phyloP scores from a whole-genome alignment of 441 rosid species.

The Kokia cookei region DNA sequence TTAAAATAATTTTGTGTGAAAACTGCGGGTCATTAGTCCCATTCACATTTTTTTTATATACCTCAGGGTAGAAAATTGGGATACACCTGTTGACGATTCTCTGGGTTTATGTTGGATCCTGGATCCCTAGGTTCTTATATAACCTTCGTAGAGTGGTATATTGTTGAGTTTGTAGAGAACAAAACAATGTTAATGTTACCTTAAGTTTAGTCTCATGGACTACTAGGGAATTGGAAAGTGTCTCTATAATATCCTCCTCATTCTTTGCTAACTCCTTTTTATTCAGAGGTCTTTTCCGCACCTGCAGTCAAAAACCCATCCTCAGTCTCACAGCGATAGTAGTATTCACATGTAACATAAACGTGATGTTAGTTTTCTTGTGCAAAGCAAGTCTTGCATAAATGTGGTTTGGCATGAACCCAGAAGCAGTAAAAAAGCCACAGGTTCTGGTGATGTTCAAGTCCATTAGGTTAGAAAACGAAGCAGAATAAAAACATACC shows the following conservation, averaged over 20 bases:
- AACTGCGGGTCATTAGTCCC: background rate
- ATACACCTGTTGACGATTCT: background rate
- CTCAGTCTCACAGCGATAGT: background rate
- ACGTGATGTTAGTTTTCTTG: background rate
- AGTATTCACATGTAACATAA: slow-evolving; percentile 2
- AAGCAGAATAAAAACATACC: slow-evolving; percentile 40
- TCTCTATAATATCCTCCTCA: slow-evolving; percentile 92
- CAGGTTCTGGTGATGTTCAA: background rate
- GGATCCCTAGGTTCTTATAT: background rate
- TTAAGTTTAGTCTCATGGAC: slow-evolving; percentile 96
- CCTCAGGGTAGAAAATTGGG: background rate
- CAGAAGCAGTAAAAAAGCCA: background rate
- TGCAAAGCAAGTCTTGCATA: slow-evolving; percentile 2
- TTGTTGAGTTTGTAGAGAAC: background rate
- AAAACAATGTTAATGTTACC: slow-evolving; percentile 30
- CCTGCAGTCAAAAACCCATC: slow-evolving; percentile 44
- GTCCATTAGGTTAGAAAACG: background rate
- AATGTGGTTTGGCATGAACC: background rate
- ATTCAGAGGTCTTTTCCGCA: slow-evolving; percentile 94
- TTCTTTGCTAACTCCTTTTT: slow-evolving; percentile 88
- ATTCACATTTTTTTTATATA: background rate
- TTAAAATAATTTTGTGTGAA: background rate
- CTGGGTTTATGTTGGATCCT: background rate
- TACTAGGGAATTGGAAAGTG: slow-evolving; percentile 63
- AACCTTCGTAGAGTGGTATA: background rate